phyloP scores from a whole-genome alignment of 768 basidiomycete species.

The Hericium erinaceus region DNA sequence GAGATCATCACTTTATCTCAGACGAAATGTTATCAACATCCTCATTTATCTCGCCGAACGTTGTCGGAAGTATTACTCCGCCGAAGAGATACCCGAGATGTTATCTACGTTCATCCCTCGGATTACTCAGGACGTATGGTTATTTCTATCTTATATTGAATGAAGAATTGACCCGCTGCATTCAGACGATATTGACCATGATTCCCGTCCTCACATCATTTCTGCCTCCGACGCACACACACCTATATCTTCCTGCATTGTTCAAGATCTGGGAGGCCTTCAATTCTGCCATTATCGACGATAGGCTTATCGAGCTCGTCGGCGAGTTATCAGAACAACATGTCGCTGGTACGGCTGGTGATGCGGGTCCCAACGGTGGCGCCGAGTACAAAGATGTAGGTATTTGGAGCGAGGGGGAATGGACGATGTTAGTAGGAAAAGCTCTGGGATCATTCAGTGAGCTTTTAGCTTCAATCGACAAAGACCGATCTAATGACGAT shows the following conservation, averaged over 20 bases:
- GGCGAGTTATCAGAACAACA: constrained; percentile 67
- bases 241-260: constrained; percentile 60
- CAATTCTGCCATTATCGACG: constrained; percentile 65
- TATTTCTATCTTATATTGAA: neutral
- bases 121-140: constrained; percentile 58
- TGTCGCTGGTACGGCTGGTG: constrained; percentile 45
- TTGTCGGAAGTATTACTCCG: constrained; percentile 61
- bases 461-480: constrained; percentile 12
- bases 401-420: constrained; percentile 81
- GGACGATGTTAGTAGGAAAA: constrained; percentile 75
- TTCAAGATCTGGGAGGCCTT: constrained; percentile 76
- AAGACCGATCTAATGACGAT: neutral
- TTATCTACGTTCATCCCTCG: constrained; percentile 61
- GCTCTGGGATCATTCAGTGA: constrained; percentile 73
- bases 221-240: constrained; percentile 55
- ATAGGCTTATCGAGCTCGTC: constrained; percentile 62
- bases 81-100: constrained; percentile 60
- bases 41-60: constrained; percentile 66
- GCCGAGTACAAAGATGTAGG: constrained; percentile 76
- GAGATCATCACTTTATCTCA: neutral
- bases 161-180: neutral
- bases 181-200: constrained; percentile 59
- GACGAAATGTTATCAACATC: constrained; percentile 60
- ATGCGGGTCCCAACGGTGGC: constrained; percentile 43
- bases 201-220: constrained; percentile 71